phyloP scores from a whole-genome alignment of 495 filamentous ascomycete genomes.

The Trichocladium antarcticum region DNA sequence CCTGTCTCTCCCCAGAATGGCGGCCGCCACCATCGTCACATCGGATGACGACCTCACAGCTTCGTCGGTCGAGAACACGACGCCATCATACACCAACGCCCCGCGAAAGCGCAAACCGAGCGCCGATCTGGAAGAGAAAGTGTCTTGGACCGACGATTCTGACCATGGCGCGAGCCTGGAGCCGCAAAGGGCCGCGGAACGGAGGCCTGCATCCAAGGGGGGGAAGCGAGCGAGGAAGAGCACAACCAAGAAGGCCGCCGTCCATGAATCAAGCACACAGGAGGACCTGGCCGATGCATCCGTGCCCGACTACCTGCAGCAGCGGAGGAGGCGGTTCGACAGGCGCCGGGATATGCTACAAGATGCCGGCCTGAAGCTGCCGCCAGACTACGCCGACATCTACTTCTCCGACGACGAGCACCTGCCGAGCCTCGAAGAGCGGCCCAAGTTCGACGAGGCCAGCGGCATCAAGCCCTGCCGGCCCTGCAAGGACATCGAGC shows the following conservation, averaged over 20 bases:
- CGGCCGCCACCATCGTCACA: conserved; percentile 9
- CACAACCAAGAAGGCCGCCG: too few species aligned
- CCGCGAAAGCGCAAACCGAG: conserved; percentile 21
- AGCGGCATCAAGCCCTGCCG: conserved; percentile 47
- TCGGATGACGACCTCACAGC: conserved; percentile 18
- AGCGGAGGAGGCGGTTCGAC: conserved; percentile 50
- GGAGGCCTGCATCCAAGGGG: conserved; percentile 6
- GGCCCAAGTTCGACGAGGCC: conserved; percentile 51
- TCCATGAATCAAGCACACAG: conserved; percentile 14
- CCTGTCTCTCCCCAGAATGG: background rate
- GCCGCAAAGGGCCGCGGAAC: conserved; percentile 13
- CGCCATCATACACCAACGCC: background rate
- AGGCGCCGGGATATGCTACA: conserved; percentile 45
- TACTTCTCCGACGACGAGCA: conserved; percentile 81
- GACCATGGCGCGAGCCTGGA: conserved; percentile 28
- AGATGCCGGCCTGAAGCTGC: conserved; percentile 60
- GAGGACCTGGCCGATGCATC: conserved; percentile 23
- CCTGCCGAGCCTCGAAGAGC: conserved; percentile 50
- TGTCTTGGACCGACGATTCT: conserved; percentile 33
- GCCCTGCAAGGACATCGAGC: conserved; percentile 60
- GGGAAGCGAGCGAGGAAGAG: too few species aligned
- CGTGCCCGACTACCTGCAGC: conserved; percentile 38
- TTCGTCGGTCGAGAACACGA: conserved; percentile 1
- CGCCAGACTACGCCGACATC: conserved; percentile 69
- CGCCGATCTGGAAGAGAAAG: conserved; percentile 23